Evolutionary conservation across 768 basidiomycete species (phyloP).

Genomic region (Boletus sp.): DNA sequence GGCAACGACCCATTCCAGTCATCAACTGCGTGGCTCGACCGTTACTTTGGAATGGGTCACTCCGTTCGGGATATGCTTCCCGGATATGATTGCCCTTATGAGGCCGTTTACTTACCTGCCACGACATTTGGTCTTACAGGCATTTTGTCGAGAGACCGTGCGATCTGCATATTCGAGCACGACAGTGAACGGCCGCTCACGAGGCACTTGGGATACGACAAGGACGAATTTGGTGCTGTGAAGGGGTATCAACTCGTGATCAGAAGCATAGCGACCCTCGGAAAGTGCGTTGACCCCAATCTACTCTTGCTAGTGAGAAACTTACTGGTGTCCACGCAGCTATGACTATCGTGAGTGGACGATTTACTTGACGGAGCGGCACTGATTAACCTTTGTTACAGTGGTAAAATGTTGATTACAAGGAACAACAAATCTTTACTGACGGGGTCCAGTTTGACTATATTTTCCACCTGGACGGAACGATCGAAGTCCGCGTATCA

Average conservation of each 20-base stretch:
- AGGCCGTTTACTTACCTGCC: conserved; percentile 57
- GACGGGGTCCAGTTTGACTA: conserved; percentile 52
- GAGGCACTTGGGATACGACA: conserved; percentile 51
- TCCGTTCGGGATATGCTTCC: conserved; percentile 59
- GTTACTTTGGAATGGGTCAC: conserved; percentile 61
- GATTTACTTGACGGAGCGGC: not conserved
- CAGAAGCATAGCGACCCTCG: conserved; percentile 56
- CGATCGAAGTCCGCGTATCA: conserved; percentile 63
- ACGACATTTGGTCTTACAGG: conserved; percentile 49
- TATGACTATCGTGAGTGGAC: conserved; percentile 51
- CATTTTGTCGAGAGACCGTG: conserved; percentile 43
- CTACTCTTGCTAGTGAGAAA: not conserved
- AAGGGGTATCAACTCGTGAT: conserved; percentile 59
- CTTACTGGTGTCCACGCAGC: conserved; percentile 28
- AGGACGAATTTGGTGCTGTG: conserved; percentile 57
- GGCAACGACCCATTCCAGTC: conserved; percentile 62
- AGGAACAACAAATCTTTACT: conserved; percentile 2
- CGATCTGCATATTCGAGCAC: conserved; percentile 63
- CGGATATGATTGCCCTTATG: conserved; percentile 64
- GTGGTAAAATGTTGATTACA: conserved; percentile 27
- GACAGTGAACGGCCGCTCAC: conserved; percentile 56
- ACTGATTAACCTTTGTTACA: conserved; percentile 6
- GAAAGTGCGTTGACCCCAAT: conserved; percentile 46
- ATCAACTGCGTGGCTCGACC: conserved; percentile 60
- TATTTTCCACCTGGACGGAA: conserved; percentile 62